These are phyloP conservation scores for Ephemerocybe angulata DNA, from an alignment of 768 basidiomycete genomes.

Conservation along the genomic window DNA sequence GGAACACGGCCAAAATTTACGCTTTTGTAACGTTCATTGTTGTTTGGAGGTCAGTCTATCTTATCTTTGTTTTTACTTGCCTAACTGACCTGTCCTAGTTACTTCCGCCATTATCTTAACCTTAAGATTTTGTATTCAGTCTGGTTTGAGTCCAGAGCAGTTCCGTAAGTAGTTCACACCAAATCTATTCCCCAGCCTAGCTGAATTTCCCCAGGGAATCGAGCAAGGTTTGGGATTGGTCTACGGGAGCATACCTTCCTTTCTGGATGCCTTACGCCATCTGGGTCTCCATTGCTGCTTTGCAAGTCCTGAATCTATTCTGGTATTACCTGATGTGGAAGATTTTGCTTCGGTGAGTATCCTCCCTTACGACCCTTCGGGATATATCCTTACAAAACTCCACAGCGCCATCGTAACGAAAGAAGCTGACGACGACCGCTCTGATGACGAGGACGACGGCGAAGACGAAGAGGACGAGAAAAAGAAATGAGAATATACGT, in stretches of 20 bases:
- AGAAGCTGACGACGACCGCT: too few species aligned
- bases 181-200: not conserved
- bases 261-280: slow-evolving; percentile 84
- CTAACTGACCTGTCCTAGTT: slow-evolving; percentile 41
- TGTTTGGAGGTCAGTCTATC: slow-evolving; percentile 72
- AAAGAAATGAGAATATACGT: too few species aligned
- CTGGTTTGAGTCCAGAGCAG: slow-evolving; percentile 69
- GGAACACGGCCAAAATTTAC: slow-evolving; percentile 56
- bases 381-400: too few species aligned
- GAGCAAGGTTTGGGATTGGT: slow-evolving; percentile 54
- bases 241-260: slow-evolving; percentile 64
- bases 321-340: slow-evolving; percentile 88
- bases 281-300: slow-evolving; percentile 65
- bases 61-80: not conserved
- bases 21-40: slow-evolving; percentile 63
- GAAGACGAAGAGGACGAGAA: too few species aligned
- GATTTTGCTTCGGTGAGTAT: slow-evolving; percentile 66
- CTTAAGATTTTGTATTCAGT: slow-evolving; percentile 84
- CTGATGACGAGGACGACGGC: too few species aligned
- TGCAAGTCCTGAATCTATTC: slow-evolving; percentile 86
- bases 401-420: too few species aligned
- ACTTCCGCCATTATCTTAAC: slow-evolving; percentile 93
- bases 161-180: slow-evolving; percentile 54
- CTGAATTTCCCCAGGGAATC: slow-evolving; percentile 39
- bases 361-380: too few species aligned